Evolutionary conservation across 208 protist genomes (phyloP), one percentile per base, ranked within the genome.

Genomic region (Phytomonas sp.): DNA sequence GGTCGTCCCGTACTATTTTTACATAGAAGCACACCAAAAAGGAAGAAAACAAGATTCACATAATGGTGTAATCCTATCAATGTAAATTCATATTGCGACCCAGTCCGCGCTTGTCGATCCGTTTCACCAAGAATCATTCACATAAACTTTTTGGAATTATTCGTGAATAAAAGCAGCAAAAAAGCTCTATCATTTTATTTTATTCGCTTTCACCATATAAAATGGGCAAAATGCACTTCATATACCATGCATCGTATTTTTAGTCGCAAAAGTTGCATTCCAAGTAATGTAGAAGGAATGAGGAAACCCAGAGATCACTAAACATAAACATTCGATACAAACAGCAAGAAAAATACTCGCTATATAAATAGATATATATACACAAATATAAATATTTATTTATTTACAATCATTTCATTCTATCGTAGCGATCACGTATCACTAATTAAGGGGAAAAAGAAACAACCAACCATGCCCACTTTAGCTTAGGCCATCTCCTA

Each of bases 331-430:
- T 51, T 4, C 3, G 40, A 51, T 8, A 59, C 0, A 7, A 64
- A 32, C 60, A 51, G 17, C 37, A 59, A 40, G 26, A 34, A 37
- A 59, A 60, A 13, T 29, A 31, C 3, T 33, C 20, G 13, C n/a
- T 53, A 37, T 23, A 43, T 69, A 61, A 26, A 30, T 13, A 74
- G 71, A 66, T 43, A 69, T 43, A 29, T 34, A 36, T 61, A 66
- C 71, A 75, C 66, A 31, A 80, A 74, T n/a, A n/a, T n/a, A n/a
- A n/a, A n/a, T n/a, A n/a, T n/a, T n/a, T n/a, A n/a, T n/a, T n/a
- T n/a, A n/a, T n/a, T n/a, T 51, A 51, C 20, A 51, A 51, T 51
- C 40, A 3, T 51, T 51, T 51, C 3, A 23, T 13, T 40, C 9
- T 40, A 51, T 51, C 13, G 40, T 51, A 23, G 4, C 13, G 13